Percentiles rank a stretch among this genome's conserved stretches.
phyloP scores from a whole-genome alignment of 352 stramenopile genomes.

The Phytophthora hibernalis region DNA sequence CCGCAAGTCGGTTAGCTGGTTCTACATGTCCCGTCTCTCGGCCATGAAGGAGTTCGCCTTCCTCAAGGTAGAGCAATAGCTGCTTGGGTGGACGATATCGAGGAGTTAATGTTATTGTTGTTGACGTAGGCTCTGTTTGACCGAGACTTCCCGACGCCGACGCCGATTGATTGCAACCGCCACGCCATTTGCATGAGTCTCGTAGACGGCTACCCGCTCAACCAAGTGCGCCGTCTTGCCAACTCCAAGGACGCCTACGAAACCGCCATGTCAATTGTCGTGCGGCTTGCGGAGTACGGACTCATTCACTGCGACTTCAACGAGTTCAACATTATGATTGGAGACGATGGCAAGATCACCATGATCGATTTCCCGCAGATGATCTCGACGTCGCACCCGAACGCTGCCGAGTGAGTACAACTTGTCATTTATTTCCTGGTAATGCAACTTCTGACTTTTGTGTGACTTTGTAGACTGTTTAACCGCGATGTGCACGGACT shows the following conservation, averaged over 20 bases:
- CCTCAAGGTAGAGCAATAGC: conserved; percentile 86
- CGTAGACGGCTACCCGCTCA: conserved; percentile 95
- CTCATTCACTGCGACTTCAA: conserved; percentile 99
- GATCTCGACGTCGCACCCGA: conserved; percentile 98
- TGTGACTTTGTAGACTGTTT: conserved; percentile 73
- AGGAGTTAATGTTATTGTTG: conserved; percentile 4
- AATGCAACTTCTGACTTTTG: conserved; percentile 13
- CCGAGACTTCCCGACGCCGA: conserved; percentile 97
- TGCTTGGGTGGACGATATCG: neutral
- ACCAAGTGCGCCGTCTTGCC: conserved; percentile 93
- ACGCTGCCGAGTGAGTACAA: conserved; percentile 95
- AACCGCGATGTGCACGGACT: conserved; percentile 96
- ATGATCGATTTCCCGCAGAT: conserved; percentile 99
- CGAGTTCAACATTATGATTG: conserved; percentile 99
- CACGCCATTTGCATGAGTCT: conserved; percentile 98
- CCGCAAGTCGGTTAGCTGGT: conserved; percentile 96
- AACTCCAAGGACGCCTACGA: conserved; percentile 97
- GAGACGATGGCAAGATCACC: conserved; percentile 94
- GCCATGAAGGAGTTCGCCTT: conserved; percentile 99
- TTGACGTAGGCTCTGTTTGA: conserved; percentile 89
- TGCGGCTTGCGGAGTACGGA: conserved; percentile 96
- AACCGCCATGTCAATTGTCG: conserved; percentile 95
- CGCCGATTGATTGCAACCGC: conserved; percentile 97
- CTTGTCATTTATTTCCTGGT: neutral
- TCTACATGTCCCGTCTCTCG: conserved; percentile 99